Percentiles rank a stretch among this genome's conserved stretches.
Evolutionary conservation across 2,329 filamentous ascomycete species (phyloP).

Genomic region (Epichloe elymi): DNA sequence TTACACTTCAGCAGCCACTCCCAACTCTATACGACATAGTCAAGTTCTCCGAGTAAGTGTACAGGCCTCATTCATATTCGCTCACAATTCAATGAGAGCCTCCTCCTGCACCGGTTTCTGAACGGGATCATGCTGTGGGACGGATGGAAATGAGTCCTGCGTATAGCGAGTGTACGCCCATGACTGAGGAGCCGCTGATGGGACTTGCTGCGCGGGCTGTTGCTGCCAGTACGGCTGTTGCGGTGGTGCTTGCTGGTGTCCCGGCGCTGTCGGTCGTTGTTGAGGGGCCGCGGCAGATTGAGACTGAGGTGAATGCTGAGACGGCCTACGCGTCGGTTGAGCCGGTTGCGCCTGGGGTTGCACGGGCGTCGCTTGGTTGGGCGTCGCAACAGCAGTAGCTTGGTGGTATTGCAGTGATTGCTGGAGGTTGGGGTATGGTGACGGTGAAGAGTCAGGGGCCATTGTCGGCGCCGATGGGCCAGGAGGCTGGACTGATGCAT

Average conservation of each 20-base stretch:
- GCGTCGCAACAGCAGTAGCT: constrained; percentile 26
- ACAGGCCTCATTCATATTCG: neutral
- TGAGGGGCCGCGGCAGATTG: constrained; percentile 16
- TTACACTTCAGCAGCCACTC: neutral
- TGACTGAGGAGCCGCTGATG: constrained; percentile 25
- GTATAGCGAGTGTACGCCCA: constrained; percentile 37
- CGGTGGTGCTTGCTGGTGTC: constrained; percentile 17
- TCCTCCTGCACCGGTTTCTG: constrained; percentile 51
- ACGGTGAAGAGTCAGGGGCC: constrained; percentile 29
- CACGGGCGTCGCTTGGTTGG: constrained; percentile 19
- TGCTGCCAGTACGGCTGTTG: constrained; percentile 21
- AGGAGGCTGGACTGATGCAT: constrained; percentile 14
- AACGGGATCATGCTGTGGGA: constrained; percentile 32
- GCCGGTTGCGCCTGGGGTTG: constrained; percentile 16
- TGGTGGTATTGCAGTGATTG: constrained; percentile 33
- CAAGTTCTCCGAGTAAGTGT: neutral
- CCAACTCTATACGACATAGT: neutral
- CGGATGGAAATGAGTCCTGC: constrained; percentile 51
- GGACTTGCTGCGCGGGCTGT: constrained; percentile 16
- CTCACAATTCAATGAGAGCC: constrained; percentile 63
- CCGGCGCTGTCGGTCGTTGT: constrained; percentile 2
- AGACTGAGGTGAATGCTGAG: constrained; percentile 16
- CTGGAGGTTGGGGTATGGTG: constrained; percentile 40
- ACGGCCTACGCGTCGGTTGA: constrained; percentile 6
- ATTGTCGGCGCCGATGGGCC: constrained; percentile 25